Base-by-base conservation (phyloP, 2,329 filamentous ascomycete species). In the Aspergillus uvarum region DNA sequence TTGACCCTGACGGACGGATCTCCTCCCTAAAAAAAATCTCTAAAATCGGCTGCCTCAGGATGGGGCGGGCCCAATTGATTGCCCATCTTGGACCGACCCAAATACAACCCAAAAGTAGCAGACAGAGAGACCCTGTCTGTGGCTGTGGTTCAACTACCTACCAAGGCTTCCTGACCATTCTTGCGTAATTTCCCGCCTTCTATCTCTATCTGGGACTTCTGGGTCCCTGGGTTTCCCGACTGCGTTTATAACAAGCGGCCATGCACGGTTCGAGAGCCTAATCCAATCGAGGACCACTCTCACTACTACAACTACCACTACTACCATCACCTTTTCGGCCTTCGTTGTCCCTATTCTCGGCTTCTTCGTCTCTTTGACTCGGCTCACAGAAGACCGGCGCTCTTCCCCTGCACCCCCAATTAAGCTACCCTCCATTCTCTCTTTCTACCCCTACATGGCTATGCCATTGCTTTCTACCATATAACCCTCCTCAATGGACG, bases 401-500 rank as follows among this genome's bases (percentile, higher is more conserved):
- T 32, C 16, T 35, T 38, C 32, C 32, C n/a, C 31, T 42, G n/a
- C 32, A 6, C 51, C 42, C 22, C 16, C 44, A 29, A 24, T 31
- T 42, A 21, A 6, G 31, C 31, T 26, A n/a, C 21, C 44, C 38
- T 50, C 35, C 31, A 51, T 48, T 42, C 53, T 31, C 44, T 56
- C 48, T 52, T 59, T 48, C 53, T 51, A 24, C 24, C 50, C 59
- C 24, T 47, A n/a, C 21, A 26, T 47, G 52, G 67, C 60, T 59
- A 70, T 74, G 72, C 63, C 69, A 69, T 70, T 68, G 58, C 47
- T 51, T 56, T 51, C 51, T 62, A 58, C 47, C 48, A 31, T 61
- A 67, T 68, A 60, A 68, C 53, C 68, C 64, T 69, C 70, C 62
- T 70, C 67, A 60, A 78, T 77, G 70, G 72, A 76, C 59, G 75